Percentiles rank a stretch among this genome's conserved stretches.
Conservation (phyloP, 257 asterid species). For the Perilla frutescens region DNA sequence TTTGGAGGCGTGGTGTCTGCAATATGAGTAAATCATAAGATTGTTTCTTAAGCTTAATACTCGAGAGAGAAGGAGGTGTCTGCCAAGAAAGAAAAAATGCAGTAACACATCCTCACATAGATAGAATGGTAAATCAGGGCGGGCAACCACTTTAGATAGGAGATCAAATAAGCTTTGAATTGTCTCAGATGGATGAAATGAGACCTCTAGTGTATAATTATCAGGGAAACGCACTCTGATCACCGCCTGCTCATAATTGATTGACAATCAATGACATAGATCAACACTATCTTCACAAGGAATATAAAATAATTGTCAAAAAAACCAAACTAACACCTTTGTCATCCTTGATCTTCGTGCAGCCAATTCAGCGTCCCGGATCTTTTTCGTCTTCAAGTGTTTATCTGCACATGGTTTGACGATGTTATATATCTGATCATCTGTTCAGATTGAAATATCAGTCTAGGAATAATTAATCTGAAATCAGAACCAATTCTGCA, state of each 20-base stretch:
- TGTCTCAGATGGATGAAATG: conserved; percentile 90
- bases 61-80: conserved; percentile 9
- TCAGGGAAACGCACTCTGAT: conserved; percentile 96
- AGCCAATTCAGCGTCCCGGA: conserved; percentile 90
- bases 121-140: conserved; percentile 78
- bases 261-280: neutral
- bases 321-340: conserved; percentile 58
- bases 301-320: conserved; percentile 16
- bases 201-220: conserved; percentile 77
- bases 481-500: conserved; percentile 23
- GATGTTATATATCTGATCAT: neutral
- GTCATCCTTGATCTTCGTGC: conserved; percentile 87
- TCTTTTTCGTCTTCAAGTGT: conserved; percentile 78
- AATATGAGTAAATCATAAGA: conserved; percentile 25
- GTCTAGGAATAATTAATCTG: conserved; percentile 8
- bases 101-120: conserved; percentile 59
- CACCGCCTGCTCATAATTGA: conserved; percentile 57
- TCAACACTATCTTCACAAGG: conserved; percentile 1
- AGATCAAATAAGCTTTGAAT: conserved; percentile 80
- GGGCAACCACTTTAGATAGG: conserved; percentile 64
- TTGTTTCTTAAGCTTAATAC: conserved; percentile 9
- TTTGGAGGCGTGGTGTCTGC: conserved; percentile 97
- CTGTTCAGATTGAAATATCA: conserved; percentile 13
- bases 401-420: conserved; percentile 57
- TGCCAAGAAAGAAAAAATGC: conserved; percentile 9